A percentile compares a stretch with the other conserved stretches of the same genome.
These are phyloP conservation scores for Aegilops longissima DNA, from an alignment of 176 grass and related monocot species.

Conservation along the genomic window DNA sequence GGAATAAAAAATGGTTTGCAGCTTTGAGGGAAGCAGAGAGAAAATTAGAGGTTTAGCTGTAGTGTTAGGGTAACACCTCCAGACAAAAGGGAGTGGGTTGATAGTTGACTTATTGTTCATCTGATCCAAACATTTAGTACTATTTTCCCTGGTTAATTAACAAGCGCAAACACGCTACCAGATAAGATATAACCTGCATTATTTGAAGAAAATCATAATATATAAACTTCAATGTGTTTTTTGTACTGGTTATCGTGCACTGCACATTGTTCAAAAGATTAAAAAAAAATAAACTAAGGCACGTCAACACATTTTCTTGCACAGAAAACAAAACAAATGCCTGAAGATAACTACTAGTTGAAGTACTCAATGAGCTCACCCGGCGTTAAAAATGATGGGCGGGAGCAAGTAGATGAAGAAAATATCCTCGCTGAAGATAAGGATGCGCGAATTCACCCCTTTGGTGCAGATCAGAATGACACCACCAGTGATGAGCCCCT, in stretches of 20 bases:
- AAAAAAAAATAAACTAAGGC: neutral
- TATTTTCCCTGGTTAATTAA: neutral
- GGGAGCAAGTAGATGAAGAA: slow-evolving; percentile 97
- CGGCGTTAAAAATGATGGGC: slow-evolving; percentile 96
- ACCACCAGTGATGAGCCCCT: slow-evolving; percentile 76
- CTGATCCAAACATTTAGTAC: neutral
- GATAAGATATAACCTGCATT: neutral
- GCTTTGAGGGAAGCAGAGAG: neutral
- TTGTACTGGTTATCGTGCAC: neutral
- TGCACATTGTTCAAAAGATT: slow-evolving; percentile 2
- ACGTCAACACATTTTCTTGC: neutral
- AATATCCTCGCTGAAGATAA: slow-evolving; percentile 87
- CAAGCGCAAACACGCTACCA: neutral
- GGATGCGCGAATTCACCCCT: slow-evolving; percentile 63
- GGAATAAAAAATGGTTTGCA: neutral
- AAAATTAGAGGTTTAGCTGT: neutral
- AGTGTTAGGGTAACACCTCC: neutral
- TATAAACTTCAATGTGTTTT: neutral
- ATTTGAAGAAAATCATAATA: neutral
- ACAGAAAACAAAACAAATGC: neutral
- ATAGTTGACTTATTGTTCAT: neutral
- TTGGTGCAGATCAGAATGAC: slow-evolving; percentile 60
- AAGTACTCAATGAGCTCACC: slow-evolving; percentile 53
- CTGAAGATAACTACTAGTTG: neutral
- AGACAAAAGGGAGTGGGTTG: neutral